A percentile compares a stretch with the other conserved stretches of the same genome.
Conservation (phyloP, 116 monocot species). For the Papilionanthe hybrid region DNA sequence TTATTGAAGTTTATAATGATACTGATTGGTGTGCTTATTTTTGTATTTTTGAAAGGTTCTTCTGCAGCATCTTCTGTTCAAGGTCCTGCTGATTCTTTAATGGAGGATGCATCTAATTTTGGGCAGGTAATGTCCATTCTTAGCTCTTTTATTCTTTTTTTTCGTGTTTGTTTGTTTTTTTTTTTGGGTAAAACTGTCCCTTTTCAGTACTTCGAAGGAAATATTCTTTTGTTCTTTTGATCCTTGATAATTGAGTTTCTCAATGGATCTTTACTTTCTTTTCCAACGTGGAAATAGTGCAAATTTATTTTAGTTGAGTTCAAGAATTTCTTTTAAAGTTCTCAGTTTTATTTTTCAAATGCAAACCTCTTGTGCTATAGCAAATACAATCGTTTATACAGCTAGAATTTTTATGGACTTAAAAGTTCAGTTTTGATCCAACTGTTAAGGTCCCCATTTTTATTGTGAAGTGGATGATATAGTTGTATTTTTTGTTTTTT, state of each 20-base stretch:
- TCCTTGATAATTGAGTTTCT: not conserved
- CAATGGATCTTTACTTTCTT: not conserved
- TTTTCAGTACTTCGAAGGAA: not conserved
- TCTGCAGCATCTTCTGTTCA: slow-evolving; percentile 1
- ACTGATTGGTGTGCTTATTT: not conserved
- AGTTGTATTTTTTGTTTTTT: not conserved
- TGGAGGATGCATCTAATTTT: slow-evolving; percentile 4
- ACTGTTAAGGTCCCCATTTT: not conserved
- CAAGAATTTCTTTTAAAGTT: not conserved
- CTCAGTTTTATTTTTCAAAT: not conserved
- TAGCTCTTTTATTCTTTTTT: not conserved
- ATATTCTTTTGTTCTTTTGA: not conserved
- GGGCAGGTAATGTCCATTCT: not conserved
- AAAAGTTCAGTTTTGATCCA: too few species aligned
- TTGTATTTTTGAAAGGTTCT: not conserved
- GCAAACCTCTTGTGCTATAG: not conserved
- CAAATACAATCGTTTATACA: not conserved
- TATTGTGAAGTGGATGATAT: not conserved
- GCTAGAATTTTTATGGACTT: not conserved
- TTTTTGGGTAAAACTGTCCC: not conserved
- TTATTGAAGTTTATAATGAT: not conserved
- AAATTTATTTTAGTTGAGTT: not conserved
- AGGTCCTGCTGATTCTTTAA: not conserved
- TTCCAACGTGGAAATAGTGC: not conserved
- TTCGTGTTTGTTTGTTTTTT: too few species aligned